phyloP scores from a whole-genome alignment of 1,284 basidiomycete species.

The Vanrija humicola region DNA sequence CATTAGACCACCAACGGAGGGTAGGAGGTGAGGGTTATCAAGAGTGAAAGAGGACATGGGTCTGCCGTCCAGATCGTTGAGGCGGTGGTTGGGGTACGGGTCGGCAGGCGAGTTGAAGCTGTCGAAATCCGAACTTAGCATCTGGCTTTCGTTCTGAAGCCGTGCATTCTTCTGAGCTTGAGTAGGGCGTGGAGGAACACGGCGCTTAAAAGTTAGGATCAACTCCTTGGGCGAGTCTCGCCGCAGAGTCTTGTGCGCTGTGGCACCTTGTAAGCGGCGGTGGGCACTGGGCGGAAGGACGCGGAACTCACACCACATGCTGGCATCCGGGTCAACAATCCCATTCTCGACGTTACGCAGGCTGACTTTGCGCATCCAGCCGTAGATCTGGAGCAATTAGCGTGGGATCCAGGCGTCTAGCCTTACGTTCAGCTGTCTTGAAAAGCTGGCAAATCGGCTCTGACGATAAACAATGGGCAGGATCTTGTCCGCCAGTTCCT shows the following conservation, averaged over 20 bases:
- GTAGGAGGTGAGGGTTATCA: too few species aligned
- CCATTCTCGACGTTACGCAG: conserved; percentile 84
- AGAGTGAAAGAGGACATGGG: too few species aligned
- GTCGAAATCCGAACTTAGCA: conserved; percentile 22
- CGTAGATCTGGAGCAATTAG: conserved; percentile 68
- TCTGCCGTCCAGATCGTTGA: conserved; percentile 19
- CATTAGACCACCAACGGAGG: too few species aligned
- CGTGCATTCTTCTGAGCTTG: conserved; percentile 61
- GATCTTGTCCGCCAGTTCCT: conserved; percentile 81
- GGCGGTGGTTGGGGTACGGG: conserved; percentile 20
- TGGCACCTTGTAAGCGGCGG: background rate
- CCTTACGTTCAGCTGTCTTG: conserved; percentile 79
- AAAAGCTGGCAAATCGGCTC: conserved; percentile 89
- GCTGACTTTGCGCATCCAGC: conserved; percentile 84
- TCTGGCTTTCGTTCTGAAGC: conserved; percentile 11
- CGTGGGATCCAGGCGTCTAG: conserved; percentile 34
- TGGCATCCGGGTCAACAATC: conserved; percentile 86
- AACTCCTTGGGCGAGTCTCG: conserved; percentile 78
- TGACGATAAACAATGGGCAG: conserved; percentile 84
- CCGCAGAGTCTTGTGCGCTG: conserved; percentile 81
- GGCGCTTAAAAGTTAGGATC: conserved; percentile 84
- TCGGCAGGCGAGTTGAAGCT: conserved; percentile 25
- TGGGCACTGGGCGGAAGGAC: background rate
- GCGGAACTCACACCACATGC: conserved; percentile 76
- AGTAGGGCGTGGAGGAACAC: conserved; percentile 80